Base-by-base conservation (phyloP, 768 basidiomycete species). In the Cubamyces sp. region DNA sequence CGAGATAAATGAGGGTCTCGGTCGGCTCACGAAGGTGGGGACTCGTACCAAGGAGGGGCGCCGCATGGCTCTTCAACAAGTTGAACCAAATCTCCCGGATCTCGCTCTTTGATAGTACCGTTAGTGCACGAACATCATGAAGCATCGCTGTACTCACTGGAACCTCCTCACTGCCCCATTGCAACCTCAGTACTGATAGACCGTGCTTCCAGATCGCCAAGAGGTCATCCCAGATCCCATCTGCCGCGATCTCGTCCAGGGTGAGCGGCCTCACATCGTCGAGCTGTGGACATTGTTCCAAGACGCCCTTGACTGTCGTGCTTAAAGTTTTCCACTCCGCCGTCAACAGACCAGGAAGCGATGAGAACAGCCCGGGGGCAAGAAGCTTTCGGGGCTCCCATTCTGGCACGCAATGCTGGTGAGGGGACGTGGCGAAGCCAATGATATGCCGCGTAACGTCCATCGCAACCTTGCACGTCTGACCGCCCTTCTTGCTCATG, bases 241-340 rank as follows among this genome's bases (percentile, higher is more conserved):
- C 77, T 57, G 73, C 74, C 18, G 79, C 73, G 42, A 91, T 69
- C 67, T 92, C 88, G 14, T 85, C 82, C 41, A 76, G 73, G 7
- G 79, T 84, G 62, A 92, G 73, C n/a, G 79, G 72, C 21, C 85
- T 77, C 34, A 91, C 74, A 64, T 88, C 87, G 16, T 77, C 73
- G 18, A 85, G 61, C 34, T 77, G 77, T 0, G 84, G 81, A 42
- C 84, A 82, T 65, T 85, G 78, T 6, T 82, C 82, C 52, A 86
- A 77, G 21, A 89, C 74, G 3, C 81, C 75, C 61, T 79, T 77
- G 14, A 91, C 84, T 0, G 74, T 75, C 2, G 68, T 68, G 23
- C 80, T 75, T 28, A 91, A 72, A 16, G 71, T 73, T 52, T 71
- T 76, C 71, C 78, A 87, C 1, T 87, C 86, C 3, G 76, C 76